Base-by-base conservation (phyloP, 139 green algal genomes). In the Chlorella sp. region DNA sequence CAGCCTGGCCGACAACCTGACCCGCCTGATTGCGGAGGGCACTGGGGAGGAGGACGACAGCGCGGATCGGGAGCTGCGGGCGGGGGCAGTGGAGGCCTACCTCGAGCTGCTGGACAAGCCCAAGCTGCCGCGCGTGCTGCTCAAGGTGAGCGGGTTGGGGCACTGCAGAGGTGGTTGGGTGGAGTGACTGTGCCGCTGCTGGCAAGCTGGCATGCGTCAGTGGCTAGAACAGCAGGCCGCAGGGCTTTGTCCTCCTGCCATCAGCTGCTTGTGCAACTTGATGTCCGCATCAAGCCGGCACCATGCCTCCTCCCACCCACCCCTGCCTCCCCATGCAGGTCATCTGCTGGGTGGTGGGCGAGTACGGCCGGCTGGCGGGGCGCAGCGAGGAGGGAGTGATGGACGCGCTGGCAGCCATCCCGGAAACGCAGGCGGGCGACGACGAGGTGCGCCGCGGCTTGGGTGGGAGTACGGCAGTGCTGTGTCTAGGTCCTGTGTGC, bases 301-400 rank as follows among this genome's bases (percentile, higher is more conserved):
- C 15, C 26, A 7, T 51, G 68, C 68, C 68, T 51, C 6, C 68
- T 13, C 26, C 63, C 51, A 55, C 44, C 7, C 7, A 60, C 51
- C 51, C 51, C 15, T 60, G 51, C 51, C 15, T 60, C 51, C 51
- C 82, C 55, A n/a, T n/a, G n/a, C 91, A 96, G 89, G 93, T 97
- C 30, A 93, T 95, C 41, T 94, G 91, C 74, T 99, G 95, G 96
- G 95, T 98, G 73, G 83, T 99, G 74, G 97, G 97, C 47, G 96
- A 99, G 91, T 99, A 98, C 84, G 96, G 96, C 17, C 94, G 34
- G 88, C 88, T 74, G 57, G 51, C 67, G 18, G 23, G 57, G 36
- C 80, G 62, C 21, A 88, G 80, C 26, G 60, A 87, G 5, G 83
- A 86, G 21, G 83, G 88, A 25, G 90, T 93, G 13, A 85, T 91